phyloP scores from a whole-genome alignment of 345 rosid species.

The Salix suchowensis region DNA sequence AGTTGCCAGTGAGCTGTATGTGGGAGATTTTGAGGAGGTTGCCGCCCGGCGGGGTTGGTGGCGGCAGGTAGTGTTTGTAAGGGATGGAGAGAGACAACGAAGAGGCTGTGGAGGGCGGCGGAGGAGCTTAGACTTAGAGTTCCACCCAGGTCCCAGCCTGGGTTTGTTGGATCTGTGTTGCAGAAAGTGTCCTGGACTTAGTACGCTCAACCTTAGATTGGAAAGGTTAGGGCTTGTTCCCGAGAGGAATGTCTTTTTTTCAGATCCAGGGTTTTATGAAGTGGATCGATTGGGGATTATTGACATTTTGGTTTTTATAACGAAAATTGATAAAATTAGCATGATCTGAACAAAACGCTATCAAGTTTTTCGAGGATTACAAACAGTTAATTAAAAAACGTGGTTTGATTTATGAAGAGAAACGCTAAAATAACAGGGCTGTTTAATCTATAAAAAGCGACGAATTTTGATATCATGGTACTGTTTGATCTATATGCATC shows the following conservation, averaged over 20 bases:
- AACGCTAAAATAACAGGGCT: background rate
- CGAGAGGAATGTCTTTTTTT: background rate
- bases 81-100: constrained; percentile 80
- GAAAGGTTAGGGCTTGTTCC: constrained; percentile 63
- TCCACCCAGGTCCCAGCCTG: constrained; percentile 61
- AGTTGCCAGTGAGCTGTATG: constrained; percentile 46
- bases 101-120: constrained; percentile 79
- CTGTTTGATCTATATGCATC: constrained; percentile 8
- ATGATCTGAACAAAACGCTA: background rate
- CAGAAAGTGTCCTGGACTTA: constrained; percentile 77
- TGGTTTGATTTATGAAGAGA: background rate
- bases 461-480: background rate
- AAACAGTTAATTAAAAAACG: background rate
- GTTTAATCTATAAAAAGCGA: constrained; percentile 4
- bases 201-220: constrained; percentile 61
- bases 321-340: background rate
- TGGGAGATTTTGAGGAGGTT: constrained; percentile 85
- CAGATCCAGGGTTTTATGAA: constrained; percentile 39
- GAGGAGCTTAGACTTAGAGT: constrained; percentile 79
- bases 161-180: constrained; percentile 74
- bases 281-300: constrained; percentile 8
- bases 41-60: constrained; percentile 69
- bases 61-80: constrained; percentile 80
- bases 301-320: background rate
- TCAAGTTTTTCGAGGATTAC: background rate